phyloP scores from a whole-genome alignment of 164 flowering plant species.

The Kingdonia uniflora region DNA sequence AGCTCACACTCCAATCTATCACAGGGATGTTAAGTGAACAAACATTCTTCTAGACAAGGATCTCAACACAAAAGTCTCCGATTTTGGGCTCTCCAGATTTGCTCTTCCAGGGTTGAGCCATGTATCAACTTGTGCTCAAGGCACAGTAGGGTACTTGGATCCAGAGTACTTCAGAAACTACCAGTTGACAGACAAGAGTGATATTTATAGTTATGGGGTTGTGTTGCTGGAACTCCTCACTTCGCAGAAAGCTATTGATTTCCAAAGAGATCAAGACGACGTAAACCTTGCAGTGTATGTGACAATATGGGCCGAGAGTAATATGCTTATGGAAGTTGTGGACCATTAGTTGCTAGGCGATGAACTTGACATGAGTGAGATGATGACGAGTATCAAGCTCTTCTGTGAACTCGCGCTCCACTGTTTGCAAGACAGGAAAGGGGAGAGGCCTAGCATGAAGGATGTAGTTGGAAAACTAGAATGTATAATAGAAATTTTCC shows the following conservation, averaged over 20 bases:
- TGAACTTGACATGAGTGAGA: constrained; percentile 8
- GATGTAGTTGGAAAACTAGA: constrained; percentile 43
- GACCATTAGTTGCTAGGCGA: constrained; percentile 24
- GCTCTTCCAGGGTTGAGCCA: constrained; percentile 55
- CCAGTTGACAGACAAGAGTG: constrained; percentile 62
- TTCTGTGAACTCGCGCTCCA: constrained; percentile 41
- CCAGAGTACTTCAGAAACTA: constrained; percentile 60
- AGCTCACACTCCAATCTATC: constrained; percentile 50
- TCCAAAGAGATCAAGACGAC: constrained; percentile 39
- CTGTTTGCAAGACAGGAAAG: constrained; percentile 50
- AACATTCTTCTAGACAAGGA: constrained; percentile 55
- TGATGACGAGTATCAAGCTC: constrained; percentile 17
- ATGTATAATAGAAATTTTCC: constrained; percentile 19
- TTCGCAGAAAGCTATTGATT: constrained; percentile 47
- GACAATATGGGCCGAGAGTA: constrained; percentile 18
- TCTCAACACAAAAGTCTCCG: constrained; percentile 51
- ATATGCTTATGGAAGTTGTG: constrained; percentile 33
- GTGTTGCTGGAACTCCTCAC: constrained; percentile 64
- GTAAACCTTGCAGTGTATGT: constrained; percentile 43
- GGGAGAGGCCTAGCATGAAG: constrained; percentile 56
- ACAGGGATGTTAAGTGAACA: constrained; percentile 60
- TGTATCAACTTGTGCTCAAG: constrained; percentile 61
- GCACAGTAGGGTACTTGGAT: constrained; percentile 68
- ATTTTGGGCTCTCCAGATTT: constrained; percentile 59
- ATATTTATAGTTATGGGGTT: constrained; percentile 66